Percentiles rank a stretch among this genome's conserved stretches.
phyloP scores from a whole-genome alignment of 768 basidiomycete genomes.

The Russula ochroleuca region DNA sequence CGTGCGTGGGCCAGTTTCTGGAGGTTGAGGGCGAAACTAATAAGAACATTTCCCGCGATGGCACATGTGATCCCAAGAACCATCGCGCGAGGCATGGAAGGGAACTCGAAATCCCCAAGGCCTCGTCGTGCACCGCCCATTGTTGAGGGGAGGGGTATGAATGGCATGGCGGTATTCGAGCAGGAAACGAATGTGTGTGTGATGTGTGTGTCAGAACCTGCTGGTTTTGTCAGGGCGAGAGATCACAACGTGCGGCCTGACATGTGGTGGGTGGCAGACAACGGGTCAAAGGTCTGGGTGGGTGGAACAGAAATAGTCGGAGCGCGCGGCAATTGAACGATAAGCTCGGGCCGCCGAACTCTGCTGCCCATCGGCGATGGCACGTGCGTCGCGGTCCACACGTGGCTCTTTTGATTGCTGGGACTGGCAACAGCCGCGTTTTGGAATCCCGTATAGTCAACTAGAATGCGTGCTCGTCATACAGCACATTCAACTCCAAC shows the following conservation, averaged over 20 bases:
- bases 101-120: constrained; percentile 44
- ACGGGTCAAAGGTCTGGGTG: neutral
- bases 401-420: neutral
- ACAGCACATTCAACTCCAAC: constrained; percentile 67
- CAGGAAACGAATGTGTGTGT: neutral
- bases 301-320: neutral
- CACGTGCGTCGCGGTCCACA: neutral
- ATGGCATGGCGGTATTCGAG: constrained; percentile 6
- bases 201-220: neutral
- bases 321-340: neutral
- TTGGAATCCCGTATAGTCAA: neutral
- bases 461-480: constrained; percentile 74
- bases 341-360: neutral
- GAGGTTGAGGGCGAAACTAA: constrained; percentile 85
- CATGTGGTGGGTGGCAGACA: neutral
- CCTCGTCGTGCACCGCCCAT: constrained; percentile 5
- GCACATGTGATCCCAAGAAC: constrained; percentile 80
- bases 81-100: constrained; percentile 51
- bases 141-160: neutral
- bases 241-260: neutral
- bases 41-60: constrained; percentile 79
- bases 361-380: neutral
- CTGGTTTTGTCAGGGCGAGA: neutral
- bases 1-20: constrained; percentile 89
- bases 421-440: neutral